Conservation (phyloP, 2,329 filamentous ascomycete genomes). For the Mollisia scopiformis region DNA sequence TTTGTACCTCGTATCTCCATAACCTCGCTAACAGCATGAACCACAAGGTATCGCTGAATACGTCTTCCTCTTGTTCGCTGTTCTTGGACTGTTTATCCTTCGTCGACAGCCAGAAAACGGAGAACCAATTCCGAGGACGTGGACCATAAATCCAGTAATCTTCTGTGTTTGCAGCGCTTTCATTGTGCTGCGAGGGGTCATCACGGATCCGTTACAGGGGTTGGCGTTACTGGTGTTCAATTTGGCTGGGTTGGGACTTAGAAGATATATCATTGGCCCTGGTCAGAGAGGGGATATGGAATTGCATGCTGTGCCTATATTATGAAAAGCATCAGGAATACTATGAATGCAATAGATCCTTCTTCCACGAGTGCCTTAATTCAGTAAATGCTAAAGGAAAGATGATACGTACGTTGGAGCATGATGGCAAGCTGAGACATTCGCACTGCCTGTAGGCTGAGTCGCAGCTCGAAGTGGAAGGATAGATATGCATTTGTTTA, state of each 20-base stretch:
- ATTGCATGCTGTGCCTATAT: not conserved
- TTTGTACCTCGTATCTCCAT: not conserved
- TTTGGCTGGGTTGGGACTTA: not conserved
- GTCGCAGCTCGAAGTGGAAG: not conserved
- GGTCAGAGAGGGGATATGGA: not conserved
- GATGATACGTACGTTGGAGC: not conserved
- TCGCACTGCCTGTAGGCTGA: too few relatives aligned
- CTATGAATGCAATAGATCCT: too few relatives aligned
- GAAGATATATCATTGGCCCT: not conserved
- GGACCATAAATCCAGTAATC: not conserved
- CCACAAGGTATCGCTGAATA: not conserved
- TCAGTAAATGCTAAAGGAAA: not conserved
- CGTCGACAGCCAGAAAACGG: not conserved
- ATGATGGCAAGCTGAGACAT: too few relatives aligned
- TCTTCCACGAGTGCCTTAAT: not conserved
- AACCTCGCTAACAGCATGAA: not conserved
- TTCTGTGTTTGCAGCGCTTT: not conserved
- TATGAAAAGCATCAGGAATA: too few relatives aligned
- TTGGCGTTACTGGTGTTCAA: not conserved
- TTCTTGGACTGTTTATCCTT: not conserved
- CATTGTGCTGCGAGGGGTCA: not conserved
- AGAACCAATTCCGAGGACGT: not conserved
- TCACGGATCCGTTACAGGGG: not conserved
- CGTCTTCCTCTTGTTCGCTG: not conserved
- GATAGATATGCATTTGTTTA: not conserved